These are phyloP conservation scores for Eucalyptus grandis DNA, from an alignment of 345 rosid species.

Conservation along the genomic window DNA sequence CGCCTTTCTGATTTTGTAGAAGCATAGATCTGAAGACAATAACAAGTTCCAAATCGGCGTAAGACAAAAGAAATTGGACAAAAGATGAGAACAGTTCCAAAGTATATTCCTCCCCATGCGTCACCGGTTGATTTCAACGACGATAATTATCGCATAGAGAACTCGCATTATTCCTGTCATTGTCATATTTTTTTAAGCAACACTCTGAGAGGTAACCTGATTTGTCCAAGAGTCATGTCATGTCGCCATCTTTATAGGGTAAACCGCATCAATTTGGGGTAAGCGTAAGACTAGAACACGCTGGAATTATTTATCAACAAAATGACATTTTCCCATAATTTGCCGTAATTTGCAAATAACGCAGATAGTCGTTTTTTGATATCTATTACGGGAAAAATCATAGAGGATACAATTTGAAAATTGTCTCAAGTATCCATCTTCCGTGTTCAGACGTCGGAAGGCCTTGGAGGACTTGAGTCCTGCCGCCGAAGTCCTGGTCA, in stretches of 20 bases:
- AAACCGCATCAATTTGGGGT: not conserved
- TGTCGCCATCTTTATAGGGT: not conserved
- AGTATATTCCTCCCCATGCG: not conserved
- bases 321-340: not conserved
- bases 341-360: not conserved
- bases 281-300: not conserved
- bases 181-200: too few species aligned
- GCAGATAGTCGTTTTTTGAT: not conserved
- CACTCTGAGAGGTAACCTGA: not conserved
- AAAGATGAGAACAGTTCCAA: not conserved
- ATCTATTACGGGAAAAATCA: not conserved
- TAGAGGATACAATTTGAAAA: not conserved
- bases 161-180: too few species aligned
- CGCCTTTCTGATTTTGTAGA: not conserved
- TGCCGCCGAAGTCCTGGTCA: not conserved
- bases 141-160: not conserved
- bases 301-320: not conserved
- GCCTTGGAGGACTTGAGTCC: not conserved
- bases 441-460: not conserved
- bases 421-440: not conserved
- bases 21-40: not conserved
- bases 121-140: not conserved
- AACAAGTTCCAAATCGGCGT: not conserved
- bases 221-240: not conserved
- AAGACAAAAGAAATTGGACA: not conserved